These are phyloP conservation scores for Aspergillus sp. DNA, from an alignment of 2,329 filamentous ascomycete genomes.

Conservation along the genomic window DNA sequence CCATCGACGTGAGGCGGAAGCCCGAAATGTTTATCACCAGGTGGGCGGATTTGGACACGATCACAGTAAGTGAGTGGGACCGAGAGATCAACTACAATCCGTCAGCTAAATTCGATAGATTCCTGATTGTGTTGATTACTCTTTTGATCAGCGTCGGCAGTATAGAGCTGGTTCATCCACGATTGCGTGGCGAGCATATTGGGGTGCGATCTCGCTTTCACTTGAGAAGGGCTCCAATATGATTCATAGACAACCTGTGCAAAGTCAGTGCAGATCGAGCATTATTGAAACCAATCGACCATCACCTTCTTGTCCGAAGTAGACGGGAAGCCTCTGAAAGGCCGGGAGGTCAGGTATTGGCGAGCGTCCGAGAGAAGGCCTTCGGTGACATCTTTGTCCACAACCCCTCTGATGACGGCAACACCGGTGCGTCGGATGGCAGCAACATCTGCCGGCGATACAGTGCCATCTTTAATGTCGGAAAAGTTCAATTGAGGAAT, in stretches of 20 bases:
- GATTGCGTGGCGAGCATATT: conserved; percentile 10
- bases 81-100: neutral
- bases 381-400: conserved; percentile 1
- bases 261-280: neutral
- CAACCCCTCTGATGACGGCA: conserved; percentile 7
- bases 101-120: neutral
- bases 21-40: conserved; percentile 61
- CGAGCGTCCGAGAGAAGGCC: conserved; percentile 2
- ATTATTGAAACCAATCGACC: neutral
- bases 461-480: conserved; percentile 1
- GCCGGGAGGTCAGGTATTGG: neutral
- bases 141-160: too few species aligned
- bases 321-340: too few species aligned
- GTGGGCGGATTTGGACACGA: conserved; percentile 62
- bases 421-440: conserved; percentile 6
- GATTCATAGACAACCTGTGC: conserved; percentile 8
- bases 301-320: neutral
- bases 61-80: conserved; percentile 61
- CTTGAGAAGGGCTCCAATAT: conserved; percentile 10
- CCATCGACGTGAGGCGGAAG: conserved; percentile 67
- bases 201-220: conserved; percentile 7
- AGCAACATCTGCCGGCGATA: neutral
- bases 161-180: neutral
- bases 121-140: neutral
- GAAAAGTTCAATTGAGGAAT: conserved; percentile 6